phyloP scores from a whole-genome alignment of 352 stramenopile genomes.

The Phytophthora idaei region DNA sequence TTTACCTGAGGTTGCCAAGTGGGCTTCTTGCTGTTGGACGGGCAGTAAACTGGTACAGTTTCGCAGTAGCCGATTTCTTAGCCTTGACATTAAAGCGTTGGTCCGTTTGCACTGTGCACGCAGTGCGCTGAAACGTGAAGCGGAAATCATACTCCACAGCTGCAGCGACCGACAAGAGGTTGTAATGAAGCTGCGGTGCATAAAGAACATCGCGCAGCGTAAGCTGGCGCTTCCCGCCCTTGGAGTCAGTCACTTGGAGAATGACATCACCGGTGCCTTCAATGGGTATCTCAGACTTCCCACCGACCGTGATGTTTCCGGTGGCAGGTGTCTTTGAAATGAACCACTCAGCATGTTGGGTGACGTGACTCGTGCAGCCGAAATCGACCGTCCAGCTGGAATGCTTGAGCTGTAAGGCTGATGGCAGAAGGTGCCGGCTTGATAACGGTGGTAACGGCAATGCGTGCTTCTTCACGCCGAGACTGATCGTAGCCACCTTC shows the following conservation, averaged over 20 bases:
- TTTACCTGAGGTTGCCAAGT: neutral
- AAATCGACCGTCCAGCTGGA: neutral
- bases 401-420: conserved; percentile 1
- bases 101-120: neutral
- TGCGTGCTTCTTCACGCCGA: neutral
- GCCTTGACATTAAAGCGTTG: neutral
- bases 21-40: neutral
- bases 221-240: neutral
- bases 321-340: neutral
- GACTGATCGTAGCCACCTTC: neutral
- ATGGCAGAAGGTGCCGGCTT: neutral
- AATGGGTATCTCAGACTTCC: neutral
- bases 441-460: neutral
- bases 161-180: neutral
- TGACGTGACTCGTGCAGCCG: neutral
- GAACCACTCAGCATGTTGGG: conserved; percentile 1
- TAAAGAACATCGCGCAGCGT: neutral
- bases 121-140: neutral
- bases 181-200: neutral
- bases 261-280: neutral
- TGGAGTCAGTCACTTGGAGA: neutral
- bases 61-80: neutral
- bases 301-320: neutral
- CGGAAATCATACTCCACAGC: neutral
- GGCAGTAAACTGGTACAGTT: neutral